These are phyloP conservation scores for Thelephora ganbajun DNA, from an alignment of 768 basidiomycete genomes.

Conservation along the genomic window DNA sequence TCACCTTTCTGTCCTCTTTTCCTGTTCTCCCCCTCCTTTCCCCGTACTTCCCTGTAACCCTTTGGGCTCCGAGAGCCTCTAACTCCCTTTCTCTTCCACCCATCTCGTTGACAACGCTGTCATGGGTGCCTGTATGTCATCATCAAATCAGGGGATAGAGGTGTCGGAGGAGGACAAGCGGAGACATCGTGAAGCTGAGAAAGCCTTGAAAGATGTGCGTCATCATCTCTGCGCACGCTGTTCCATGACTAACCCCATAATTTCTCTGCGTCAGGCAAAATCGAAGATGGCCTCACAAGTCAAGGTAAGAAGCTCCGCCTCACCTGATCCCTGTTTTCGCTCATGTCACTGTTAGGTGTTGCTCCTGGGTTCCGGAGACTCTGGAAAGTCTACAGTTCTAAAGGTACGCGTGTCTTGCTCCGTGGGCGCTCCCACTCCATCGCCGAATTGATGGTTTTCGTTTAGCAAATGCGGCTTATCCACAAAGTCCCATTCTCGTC, in stretches of 20 bases:
- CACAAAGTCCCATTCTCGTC: slow-evolving; percentile 74
- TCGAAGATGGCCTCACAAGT: slow-evolving; percentile 57
- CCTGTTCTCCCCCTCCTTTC: slow-evolving; percentile 1
- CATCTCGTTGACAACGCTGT: background rate
- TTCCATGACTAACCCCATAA: slow-evolving; percentile 3
- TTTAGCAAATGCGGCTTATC: slow-evolving; percentile 90
- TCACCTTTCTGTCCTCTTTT: slow-evolving; percentile 4
- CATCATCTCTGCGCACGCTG: background rate
- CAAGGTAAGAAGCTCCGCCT: slow-evolving; percentile 34
- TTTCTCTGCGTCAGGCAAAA: slow-evolving; percentile 41
- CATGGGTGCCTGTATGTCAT: slow-evolving; percentile 73
- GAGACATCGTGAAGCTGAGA: slow-evolving; percentile 58
- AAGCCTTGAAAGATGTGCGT: slow-evolving; percentile 61
- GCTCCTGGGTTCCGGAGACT: slow-evolving; percentile 85
- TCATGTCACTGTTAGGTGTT: slow-evolving; percentile 40
- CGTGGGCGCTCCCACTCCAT: slow-evolving; percentile 1
- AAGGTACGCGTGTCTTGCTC: slow-evolving; percentile 37
- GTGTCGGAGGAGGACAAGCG: slow-evolving; percentile 57
- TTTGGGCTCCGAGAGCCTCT: too few species aligned
- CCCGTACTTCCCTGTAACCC: background rate
- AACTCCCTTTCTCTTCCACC: too few species aligned
- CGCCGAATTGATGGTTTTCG: slow-evolving; percentile 15
- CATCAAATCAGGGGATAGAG: slow-evolving; percentile 30
- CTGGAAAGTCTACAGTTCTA: slow-evolving; percentile 85
- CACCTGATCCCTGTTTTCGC: background rate